phyloP scores from a whole-genome alignment of 208 protist genomes.

The Porcisia deanei region DNA sequence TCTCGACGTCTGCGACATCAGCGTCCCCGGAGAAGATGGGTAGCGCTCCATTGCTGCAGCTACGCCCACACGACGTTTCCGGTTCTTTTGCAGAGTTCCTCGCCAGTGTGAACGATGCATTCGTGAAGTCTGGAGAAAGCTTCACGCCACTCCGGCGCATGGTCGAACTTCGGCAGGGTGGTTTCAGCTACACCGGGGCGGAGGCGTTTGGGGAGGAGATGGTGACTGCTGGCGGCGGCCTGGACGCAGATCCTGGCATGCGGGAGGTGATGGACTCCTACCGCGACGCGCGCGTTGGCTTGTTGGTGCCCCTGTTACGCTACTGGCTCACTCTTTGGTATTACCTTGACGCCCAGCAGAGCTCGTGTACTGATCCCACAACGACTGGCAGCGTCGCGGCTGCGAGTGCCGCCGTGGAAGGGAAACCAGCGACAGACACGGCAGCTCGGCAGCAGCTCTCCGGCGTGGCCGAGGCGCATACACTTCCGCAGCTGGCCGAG shows the following conservation, averaged over 20 bases:
- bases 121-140: conserved; percentile 38
- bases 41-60: conserved; percentile 1
- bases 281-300: conserved; percentile 56
- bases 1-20: background rate
- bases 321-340: conserved; percentile 61
- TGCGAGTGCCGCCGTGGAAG: background rate
- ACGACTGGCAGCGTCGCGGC: background rate
- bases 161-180: conserved; percentile 57
- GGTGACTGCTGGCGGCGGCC: conserved; percentile 17
- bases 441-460: conserved; percentile 17
- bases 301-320: conserved; percentile 69
- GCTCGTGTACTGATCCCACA: conserved; percentile 9
- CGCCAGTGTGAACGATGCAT: conserved; percentile 54
- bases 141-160: conserved; percentile 71
- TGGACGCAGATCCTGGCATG: conserved; percentile 43
- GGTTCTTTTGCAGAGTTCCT: conserved; percentile 38
- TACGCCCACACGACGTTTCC: conserved; percentile 26
- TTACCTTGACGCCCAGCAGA: conserved; percentile 27
- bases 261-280: conserved; percentile 66
- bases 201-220: conserved; percentile 48
- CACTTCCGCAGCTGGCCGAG: conserved; percentile 54
- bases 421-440: background rate
- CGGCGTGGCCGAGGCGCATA: conserved; percentile 20
- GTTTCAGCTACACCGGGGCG: conserved; percentile 36
- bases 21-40: background rate